These are phyloP conservation scores for Olyra latifolia DNA, from an alignment of 176 grass and related monocot species.

Conservation along the genomic window DNA sequence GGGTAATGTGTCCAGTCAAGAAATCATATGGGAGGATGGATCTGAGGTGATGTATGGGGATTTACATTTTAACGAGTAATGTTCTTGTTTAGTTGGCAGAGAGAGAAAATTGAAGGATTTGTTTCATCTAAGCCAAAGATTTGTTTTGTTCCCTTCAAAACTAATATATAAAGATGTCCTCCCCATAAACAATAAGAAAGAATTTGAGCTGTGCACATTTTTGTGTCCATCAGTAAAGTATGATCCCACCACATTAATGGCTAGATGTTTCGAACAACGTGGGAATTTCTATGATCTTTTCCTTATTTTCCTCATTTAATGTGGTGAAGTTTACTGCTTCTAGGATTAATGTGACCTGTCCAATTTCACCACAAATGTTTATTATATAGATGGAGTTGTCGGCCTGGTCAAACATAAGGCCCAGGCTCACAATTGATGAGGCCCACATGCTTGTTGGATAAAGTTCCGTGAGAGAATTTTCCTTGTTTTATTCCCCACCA, in stretches of 20 bases:
- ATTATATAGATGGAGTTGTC: neutral
- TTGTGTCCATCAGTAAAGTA: neutral
- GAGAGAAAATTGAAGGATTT: neutral
- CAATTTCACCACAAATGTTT: neutral
- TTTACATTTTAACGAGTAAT: neutral
- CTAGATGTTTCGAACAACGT: neutral
- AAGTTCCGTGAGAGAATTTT: neutral
- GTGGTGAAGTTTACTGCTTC: neutral
- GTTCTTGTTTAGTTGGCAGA: neutral
- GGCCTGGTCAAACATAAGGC: neutral
- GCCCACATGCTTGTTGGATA: neutral
- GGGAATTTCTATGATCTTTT: neutral
- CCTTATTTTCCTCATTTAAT: neutral
- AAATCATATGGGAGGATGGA: neutral
- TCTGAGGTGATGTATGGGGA: neutral
- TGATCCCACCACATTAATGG: neutral
- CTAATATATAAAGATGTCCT: neutral
- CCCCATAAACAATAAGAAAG: neutral
- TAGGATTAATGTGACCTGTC: neutral
- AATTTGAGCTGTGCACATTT: neutral
- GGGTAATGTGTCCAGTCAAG: neutral
- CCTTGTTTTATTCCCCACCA: neutral
- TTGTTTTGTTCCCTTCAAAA: neutral
- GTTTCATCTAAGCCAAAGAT: neutral
- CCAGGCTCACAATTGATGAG: neutral